Evolutionary conservation across 257 asterid species (phyloP), one percentile per base, ranked within the genome.

Genomic region (Linaria vulgaris): DNA sequence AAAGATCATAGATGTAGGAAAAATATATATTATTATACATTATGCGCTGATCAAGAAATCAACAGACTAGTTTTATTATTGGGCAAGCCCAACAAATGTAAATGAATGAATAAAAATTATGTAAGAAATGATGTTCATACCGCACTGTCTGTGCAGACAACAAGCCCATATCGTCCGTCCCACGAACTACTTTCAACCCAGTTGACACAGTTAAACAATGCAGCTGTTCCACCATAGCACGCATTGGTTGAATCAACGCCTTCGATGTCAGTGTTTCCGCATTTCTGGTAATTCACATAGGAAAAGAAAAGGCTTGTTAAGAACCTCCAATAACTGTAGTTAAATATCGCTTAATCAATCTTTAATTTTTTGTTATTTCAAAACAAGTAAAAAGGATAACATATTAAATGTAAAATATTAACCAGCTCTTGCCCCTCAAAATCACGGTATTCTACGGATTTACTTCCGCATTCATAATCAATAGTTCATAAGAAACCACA

Each of bases 91-190:
- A 11, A 49, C 23, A 45, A 13, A 48, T 12, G 21, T 24, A 39
- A 66, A 58, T 53, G 30, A 14, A 23, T 37, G 23, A 20, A 39
- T 55, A 24, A 46, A 79, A n/a, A 61, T 31, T 50, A 13, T 56
- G 19, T 14, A 52, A 68, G 64, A 69, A 61, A 66, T 72, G 47
- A 44, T 19, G 69, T 48, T 59, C 81, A 56, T 81, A 94, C 99
- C 85, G 99, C 97, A 67, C 99, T 94, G 78, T 94, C 99, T 6
- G 99, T 94, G 82, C 99, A 94, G 77, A 94, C 95, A 71, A 90
- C 99, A 38, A 94, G 95, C 66, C 99, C 99, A 76, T 87, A 90
- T 73, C 99, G 84, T 56, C 99, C 99, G 78, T 90, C 99, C 99
- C 99, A 90, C 17, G 99, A 94, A 63, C 78, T 81, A 56, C 99